A percentile compares a stretch with the other conserved stretches of the same genome.
Conservation (phyloP, 2,329 filamentous ascomycete species). For the Colletotrichum horii region DNA sequence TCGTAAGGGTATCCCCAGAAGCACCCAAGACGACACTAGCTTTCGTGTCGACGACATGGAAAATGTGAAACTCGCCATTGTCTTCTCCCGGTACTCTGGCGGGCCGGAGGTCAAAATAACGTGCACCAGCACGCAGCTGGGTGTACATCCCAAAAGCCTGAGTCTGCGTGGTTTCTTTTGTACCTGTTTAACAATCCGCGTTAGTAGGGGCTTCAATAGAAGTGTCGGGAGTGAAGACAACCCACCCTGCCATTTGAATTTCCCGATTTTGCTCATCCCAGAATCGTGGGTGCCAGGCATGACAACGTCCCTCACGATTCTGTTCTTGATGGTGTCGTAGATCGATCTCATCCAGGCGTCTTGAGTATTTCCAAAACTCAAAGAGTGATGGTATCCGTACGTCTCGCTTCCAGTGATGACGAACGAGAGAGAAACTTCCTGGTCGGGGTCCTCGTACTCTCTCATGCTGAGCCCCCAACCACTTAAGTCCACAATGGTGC, state of each 20-base stretch:
- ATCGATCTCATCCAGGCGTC: constrained; percentile 37
- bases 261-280: constrained; percentile 47
- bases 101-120: constrained; percentile 53
- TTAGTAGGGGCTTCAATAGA: neutral
- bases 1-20: neutral
- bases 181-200: constrained; percentile 36
- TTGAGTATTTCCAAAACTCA: constrained; percentile 26
- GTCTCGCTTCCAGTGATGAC: constrained; percentile 39
- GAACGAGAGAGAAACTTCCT: constrained; percentile 33
- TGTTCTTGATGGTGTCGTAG: constrained; percentile 36
- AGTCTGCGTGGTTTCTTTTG: constrained; percentile 46
- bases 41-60: neutral
- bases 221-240: neutral
- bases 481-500: constrained; percentile 33
- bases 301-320: constrained; percentile 48
- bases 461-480: constrained; percentile 37
- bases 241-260: neutral
- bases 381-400: constrained; percentile 35
- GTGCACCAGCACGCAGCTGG: constrained; percentile 49
- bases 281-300: constrained; percentile 55
- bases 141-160: constrained; percentile 49
- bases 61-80: constrained; percentile 9
- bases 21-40: neutral
- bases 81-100: constrained; percentile 26
- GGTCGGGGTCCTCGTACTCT: constrained; percentile 35